Conservation (phyloP, 805 yeast species). For the Candida gorgasii region DNA sequence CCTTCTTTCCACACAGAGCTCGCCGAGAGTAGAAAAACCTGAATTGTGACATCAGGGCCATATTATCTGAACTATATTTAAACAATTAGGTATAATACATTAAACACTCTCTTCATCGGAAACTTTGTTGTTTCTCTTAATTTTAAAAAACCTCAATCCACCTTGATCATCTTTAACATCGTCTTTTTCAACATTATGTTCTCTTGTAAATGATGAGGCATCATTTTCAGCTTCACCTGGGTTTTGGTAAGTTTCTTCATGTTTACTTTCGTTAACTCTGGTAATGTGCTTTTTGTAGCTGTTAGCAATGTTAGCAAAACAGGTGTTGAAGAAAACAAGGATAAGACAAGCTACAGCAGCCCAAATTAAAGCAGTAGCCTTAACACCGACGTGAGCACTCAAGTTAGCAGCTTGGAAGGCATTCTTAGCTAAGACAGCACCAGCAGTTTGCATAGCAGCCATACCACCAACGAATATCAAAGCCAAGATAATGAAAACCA, state of each 20-base stretch:
- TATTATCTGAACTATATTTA: slow-evolving; percentile 2
- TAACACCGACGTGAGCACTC: slow-evolving; percentile 53
- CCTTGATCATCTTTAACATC: slow-evolving; percentile 39
- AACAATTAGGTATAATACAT: slow-evolving; percentile 13
- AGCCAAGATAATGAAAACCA: slow-evolving; percentile 53
- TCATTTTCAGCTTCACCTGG: slow-evolving; percentile 34
- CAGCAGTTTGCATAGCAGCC: slow-evolving; percentile 74
- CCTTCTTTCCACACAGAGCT: too few relatives aligned
- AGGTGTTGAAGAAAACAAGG: slow-evolving; percentile 51
- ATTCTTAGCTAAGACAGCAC: slow-evolving; percentile 68
- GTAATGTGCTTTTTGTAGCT: slow-evolving; percentile 54
- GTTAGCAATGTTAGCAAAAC: slow-evolving; percentile 49
- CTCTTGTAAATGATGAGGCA: slow-evolving; percentile 44
- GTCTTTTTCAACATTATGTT: slow-evolving; percentile 29
- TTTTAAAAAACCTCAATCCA: slow-evolving; percentile 77
- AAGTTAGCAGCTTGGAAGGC: slow-evolving; percentile 56
- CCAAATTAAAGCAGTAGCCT: slow-evolving; percentile 67
- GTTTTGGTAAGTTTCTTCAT: slow-evolving; percentile 21
- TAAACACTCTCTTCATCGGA: slow-evolving; percentile 47
- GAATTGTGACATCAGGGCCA: too few relatives aligned
- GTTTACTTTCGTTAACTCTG: slow-evolving; percentile 32
- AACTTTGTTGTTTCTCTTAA: slow-evolving; percentile 54
- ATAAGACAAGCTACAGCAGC: slow-evolving; percentile 59
- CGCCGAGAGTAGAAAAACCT: too few relatives aligned
- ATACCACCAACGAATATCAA: slow-evolving; percentile 59